Conservation (phyloP, 495 filamentous ascomycete genomes). For the Penicillium dipodomyicola region DNA sequence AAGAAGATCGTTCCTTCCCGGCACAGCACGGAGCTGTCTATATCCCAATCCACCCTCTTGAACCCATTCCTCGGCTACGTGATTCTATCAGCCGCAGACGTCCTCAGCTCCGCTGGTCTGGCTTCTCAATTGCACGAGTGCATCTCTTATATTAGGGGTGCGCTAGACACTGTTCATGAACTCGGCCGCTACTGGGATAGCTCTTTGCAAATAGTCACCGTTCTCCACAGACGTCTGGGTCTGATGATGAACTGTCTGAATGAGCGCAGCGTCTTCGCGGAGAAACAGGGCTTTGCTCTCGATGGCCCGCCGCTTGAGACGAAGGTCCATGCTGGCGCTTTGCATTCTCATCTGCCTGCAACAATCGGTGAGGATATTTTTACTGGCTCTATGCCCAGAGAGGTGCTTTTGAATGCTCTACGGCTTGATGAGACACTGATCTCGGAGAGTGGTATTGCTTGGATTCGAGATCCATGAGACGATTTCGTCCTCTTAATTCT, state of each 20-base stretch:
- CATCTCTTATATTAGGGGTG: conserved; percentile 46
- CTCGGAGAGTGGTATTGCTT: conserved; percentile 27
- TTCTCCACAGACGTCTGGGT: conserved; percentile 33
- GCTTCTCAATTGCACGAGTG: conserved; percentile 38
- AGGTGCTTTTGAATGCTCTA: conserved; percentile 35
- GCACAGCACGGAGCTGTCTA: conserved; percentile 15
- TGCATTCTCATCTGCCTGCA: conserved; percentile 14
- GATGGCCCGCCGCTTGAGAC: conserved; percentile 35
- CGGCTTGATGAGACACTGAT: conserved; percentile 27
- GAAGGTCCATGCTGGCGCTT: conserved; percentile 26
- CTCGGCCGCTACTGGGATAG: conserved; percentile 37
- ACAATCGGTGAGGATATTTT: conserved; percentile 36
- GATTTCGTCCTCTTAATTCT: too few relatives aligned
- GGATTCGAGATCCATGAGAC: conserved; percentile 30
- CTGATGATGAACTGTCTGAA: conserved; percentile 31
- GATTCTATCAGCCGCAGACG: conserved; percentile 47
- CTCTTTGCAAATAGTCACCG: conserved; percentile 25
- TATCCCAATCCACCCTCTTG: conserved; percentile 24
- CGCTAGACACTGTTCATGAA: conserved; percentile 38
- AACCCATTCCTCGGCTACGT: conserved; percentile 46
- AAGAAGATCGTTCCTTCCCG: conserved; percentile 25
- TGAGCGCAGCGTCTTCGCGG: conserved; percentile 22
- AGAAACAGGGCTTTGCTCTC: conserved; percentile 35
- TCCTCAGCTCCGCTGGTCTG: conserved; percentile 41
- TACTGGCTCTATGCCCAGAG: conserved; percentile 34